A percentile compares a stretch with the other conserved stretches of the same genome.
These are phyloP conservation scores for Austroboletus novae-zelandiae DNA, from an alignment of 1,284 basidiomycete genomes.

Conservation along the genomic window DNA sequence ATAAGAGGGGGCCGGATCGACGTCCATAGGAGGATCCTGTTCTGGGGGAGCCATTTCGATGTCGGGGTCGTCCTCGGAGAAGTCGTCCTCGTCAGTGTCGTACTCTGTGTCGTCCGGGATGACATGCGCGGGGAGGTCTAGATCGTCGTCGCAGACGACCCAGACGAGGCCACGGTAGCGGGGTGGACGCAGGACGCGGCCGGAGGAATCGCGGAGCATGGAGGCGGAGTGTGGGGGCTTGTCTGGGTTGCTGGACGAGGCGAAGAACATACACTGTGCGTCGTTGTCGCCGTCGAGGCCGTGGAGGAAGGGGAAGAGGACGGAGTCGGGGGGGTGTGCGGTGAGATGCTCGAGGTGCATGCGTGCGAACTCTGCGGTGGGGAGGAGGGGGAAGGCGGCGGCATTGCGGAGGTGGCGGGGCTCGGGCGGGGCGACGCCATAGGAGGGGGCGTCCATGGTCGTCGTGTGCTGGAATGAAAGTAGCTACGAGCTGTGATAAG, in stretches of 20 bases:
- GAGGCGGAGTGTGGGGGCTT: constrained; percentile 15
- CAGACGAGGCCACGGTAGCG: constrained; percentile 66
- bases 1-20: constrained; percentile 31
- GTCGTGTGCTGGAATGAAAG: constrained; percentile 5
- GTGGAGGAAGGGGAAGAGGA: constrained; percentile 83
- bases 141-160: constrained; percentile 70
- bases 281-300: constrained; percentile 78
- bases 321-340: constrained; percentile 69
- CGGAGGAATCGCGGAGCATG: constrained; percentile 25
- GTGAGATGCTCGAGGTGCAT: constrained; percentile 64
- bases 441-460: constrained; percentile 14
- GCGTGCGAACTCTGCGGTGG: constrained; percentile 53
- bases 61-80: constrained; percentile 33
- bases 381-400: constrained; percentile 37
- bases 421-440: constrained; percentile 40
- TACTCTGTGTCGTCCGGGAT: constrained; percentile 34
- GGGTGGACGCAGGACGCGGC: constrained; percentile 36
- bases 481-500: constrained; percentile 14
- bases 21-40: constrained; percentile 28
- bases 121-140: constrained; percentile 31
- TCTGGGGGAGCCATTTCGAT: constrained; percentile 30
- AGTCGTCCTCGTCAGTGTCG: constrained; percentile 36
- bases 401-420: constrained; percentile 19
- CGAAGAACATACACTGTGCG: constrained; percentile 78
- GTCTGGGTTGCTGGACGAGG: constrained; percentile 30